These are phyloP conservation scores for Suhomyces faveliae DNA, from an alignment of 805 yeast genomes.

Conservation along the genomic window DNA sequence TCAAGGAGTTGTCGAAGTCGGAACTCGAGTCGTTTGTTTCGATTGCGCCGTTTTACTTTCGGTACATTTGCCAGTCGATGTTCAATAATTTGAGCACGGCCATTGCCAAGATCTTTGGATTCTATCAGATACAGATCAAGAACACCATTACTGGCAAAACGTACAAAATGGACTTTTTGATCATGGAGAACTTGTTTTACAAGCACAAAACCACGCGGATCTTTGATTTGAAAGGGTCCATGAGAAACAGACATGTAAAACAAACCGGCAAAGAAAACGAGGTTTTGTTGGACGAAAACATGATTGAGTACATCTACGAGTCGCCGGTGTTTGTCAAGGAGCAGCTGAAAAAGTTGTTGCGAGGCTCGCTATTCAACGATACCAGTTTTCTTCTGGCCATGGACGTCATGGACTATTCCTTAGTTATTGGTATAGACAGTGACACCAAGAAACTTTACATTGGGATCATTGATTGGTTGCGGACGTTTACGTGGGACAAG, in stretches of 20 bases:
- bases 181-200: constrained; percentile 94
- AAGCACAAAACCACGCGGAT: constrained; percentile 78
- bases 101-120: constrained; percentile 91
- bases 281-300: constrained; percentile 91
- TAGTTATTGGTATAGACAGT: constrained; percentile 87
- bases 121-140: constrained; percentile 87
- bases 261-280: constrained; percentile 96
- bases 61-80: constrained; percentile 90
- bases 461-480: constrained; percentile 90
- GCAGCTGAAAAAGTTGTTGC: constrained; percentile 77
- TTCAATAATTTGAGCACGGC: constrained; percentile 95
- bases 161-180: constrained; percentile 83
- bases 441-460: constrained; percentile 69
- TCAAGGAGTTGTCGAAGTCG: constrained; percentile 82
- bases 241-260: constrained; percentile 95
- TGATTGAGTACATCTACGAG: constrained; percentile 97
- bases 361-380: constrained; percentile 94
- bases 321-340: constrained; percentile 93
- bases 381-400: constrained; percentile 90
- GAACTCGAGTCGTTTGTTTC: constrained; percentile 92
- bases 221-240: constrained; percentile 95
- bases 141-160: constrained; percentile 73
- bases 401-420: constrained; percentile 98
- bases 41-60: constrained; percentile 95
- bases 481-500: constrained; percentile 99